Evolutionary conservation across 768 basidiomycete genomes (phyloP).

Genomic region (Leccinum incarnatum): DNA sequence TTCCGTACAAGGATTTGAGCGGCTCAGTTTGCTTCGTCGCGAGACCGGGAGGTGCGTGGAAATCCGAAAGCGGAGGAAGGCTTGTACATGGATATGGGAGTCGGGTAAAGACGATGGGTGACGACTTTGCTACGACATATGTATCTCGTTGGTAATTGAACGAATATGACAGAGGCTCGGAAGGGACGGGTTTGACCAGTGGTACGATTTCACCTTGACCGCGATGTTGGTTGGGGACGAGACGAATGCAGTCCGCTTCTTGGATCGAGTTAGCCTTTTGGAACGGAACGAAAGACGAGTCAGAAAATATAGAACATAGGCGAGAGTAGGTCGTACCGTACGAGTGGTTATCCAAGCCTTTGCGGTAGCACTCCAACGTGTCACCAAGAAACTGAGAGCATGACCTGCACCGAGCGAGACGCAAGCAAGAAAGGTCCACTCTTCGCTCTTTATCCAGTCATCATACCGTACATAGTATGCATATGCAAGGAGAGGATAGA

Average conservation of each 20-base stretch:
- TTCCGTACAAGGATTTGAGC: constrained; percentile 72
- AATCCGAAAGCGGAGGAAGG: constrained; percentile 64
- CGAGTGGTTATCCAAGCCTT: constrained; percentile 78
- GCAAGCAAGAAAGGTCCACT: constrained; percentile 96
- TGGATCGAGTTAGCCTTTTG: constrained; percentile 57
- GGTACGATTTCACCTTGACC: constrained; percentile 89
- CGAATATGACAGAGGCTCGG: constrained; percentile 63
- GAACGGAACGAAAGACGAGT: background rate
- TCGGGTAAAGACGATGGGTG: constrained; percentile 64
- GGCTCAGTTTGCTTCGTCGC: constrained; percentile 43
- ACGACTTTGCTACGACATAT: constrained; percentile 63
- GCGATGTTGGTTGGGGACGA: constrained; percentile 76
- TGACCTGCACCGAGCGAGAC: constrained; percentile 83
- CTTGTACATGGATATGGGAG: constrained; percentile 86
- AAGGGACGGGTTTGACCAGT: constrained; percentile 57
- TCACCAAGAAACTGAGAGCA: constrained; percentile 88
- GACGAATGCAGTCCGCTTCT: constrained; percentile 77
- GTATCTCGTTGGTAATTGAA: constrained; percentile 97
- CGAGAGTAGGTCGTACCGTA: constrained; percentile 44
- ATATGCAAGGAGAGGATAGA: constrained; percentile 84
- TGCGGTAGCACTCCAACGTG: constrained; percentile 82
- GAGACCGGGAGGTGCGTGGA: constrained; percentile 60
- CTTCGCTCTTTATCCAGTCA: constrained; percentile 86
- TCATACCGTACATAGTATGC: constrained; percentile 92
- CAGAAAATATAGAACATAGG: background rate